phyloP scores from a whole-genome alignment of 75 land plant genomes.

The Ceratopteris richardii region DNA sequence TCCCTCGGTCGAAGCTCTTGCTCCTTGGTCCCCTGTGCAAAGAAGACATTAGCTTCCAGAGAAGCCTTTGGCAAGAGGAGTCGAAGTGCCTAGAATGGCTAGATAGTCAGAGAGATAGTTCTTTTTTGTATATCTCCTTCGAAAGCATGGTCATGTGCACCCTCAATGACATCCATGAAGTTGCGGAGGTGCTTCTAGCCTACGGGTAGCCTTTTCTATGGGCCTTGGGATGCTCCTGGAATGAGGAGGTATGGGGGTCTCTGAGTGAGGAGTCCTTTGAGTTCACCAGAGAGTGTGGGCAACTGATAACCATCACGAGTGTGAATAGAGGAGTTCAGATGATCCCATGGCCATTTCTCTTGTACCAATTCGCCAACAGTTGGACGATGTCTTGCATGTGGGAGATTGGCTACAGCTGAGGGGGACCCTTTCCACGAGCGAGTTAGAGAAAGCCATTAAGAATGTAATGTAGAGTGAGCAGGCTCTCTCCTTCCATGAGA shows the following conservation, averaged over 20 bases:
- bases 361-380: neutral
- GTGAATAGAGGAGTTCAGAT: neutral
- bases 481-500: no score
- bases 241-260: neutral
- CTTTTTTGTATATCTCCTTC: constrained; percentile 19
- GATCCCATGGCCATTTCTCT: constrained; percentile 2
- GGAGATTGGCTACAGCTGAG: neutral
- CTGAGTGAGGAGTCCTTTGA: neutral
- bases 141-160: constrained; percentile 16
- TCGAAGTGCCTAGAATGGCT: constrained; percentile 9
- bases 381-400: neutral
- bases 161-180: constrained; percentile 7
- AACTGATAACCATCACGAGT: neutral
- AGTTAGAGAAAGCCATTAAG: no score
- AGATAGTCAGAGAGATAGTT: constrained; percentile 4
- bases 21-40: no score
- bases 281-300: neutral
- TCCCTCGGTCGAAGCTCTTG: no score
- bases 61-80: constrained; percentile 4
- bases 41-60: no score
- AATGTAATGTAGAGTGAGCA: no score
- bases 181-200: constrained; percentile 8
- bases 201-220: constrained; percentile 17
- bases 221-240: constrained; percentile 12
- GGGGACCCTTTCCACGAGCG: no score